Percentiles rank a stretch among this genome's conserved stretches.
Conservation (phyloP, 768 basidiomycete species). For the Chiua virens region DNA sequence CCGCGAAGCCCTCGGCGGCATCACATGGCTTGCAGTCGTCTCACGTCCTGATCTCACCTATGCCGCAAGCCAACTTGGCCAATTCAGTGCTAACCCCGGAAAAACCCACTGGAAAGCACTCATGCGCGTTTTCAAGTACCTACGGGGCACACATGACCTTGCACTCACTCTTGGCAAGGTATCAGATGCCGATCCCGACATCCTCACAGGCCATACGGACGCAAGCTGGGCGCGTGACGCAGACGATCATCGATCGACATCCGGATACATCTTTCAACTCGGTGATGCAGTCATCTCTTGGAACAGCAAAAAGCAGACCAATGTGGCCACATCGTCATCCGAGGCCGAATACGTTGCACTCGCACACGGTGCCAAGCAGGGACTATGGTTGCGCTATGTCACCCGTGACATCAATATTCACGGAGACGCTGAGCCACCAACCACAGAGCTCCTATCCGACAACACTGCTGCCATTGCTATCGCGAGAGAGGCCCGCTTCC, state of each 20-base stretch:
- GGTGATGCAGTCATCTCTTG: conserved; percentile 17
- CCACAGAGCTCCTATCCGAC: conserved; percentile 16
- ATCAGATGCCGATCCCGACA: conserved; percentile 29
- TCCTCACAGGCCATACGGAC: no score
- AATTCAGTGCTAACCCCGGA: not conserved
- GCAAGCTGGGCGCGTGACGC: no score
- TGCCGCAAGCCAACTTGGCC: no score
- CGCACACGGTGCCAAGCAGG: no score
- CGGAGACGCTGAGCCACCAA: no score
- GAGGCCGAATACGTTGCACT: conserved; percentile 47
- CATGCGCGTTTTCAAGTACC: conserved; percentile 10
- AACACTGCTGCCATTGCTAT: conserved; percentile 40
- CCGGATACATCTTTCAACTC: no score
- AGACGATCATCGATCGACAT: no score
- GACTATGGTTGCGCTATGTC: no score
- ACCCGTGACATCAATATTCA: no score
- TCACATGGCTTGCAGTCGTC: conserved; percentile 1
- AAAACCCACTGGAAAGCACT: conserved; percentile 15
- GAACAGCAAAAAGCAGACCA: conserved; percentile 33
- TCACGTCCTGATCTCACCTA: not conserved
- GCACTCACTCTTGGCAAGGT: not conserved
- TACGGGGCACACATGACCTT: not conserved
- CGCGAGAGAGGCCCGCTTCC: conserved; percentile 34
- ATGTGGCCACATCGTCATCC: conserved; percentile 35
- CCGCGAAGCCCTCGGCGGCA: not conserved